A percentile compares a stretch with the other conserved stretches of the same genome.
These are phyloP conservation scores for Kwoniella heveanensis DNA, from an alignment of 768 basidiomycete species.

Conservation along the genomic window DNA sequence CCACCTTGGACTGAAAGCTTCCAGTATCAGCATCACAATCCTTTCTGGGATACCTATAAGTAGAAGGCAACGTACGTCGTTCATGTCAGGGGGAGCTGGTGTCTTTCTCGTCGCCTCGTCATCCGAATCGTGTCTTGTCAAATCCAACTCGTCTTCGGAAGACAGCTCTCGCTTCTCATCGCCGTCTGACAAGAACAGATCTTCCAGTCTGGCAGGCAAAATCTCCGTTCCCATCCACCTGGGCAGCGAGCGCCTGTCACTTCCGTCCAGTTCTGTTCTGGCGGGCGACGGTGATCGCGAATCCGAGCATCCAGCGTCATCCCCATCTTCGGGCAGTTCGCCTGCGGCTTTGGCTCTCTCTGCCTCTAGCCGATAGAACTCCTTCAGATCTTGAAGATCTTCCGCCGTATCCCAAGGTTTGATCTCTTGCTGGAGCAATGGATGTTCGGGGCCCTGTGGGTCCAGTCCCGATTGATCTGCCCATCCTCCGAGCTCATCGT, in stretches of 20 bases:
- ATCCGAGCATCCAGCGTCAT: not conserved
- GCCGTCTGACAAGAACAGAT: conserved; percentile 19
- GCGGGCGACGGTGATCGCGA: too few relatives aligned
- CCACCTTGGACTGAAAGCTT: not conserved
- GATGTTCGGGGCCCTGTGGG: conserved; percentile 18
- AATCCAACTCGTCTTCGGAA: conserved; percentile 17
- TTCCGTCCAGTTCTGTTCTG: not conserved
- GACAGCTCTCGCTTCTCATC: conserved; percentile 16
- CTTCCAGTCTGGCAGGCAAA: conserved; percentile 14
- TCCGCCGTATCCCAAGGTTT: conserved; percentile 29
- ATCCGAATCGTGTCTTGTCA: not conserved
- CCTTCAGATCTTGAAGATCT: conserved; percentile 38
- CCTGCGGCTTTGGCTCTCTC: conserved; percentile 8
- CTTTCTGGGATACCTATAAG: too few relatives aligned
- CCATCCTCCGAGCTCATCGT: conserved; percentile 44
- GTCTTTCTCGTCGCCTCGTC: conserved; percentile 1
- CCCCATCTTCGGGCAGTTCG: not conserved
- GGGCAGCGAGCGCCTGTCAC: not conserved
- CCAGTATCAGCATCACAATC: not conserved
- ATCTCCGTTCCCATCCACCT: conserved; percentile 14
- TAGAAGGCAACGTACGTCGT: not conserved
- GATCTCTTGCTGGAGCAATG: conserved; percentile 1
- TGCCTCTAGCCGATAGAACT: conserved; percentile 36
- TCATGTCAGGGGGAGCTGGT: not conserved
- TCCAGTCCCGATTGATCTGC: conserved; percentile 33